phyloP scores from a whole-genome alignment of 2,329 filamentous ascomycete genomes.

The Fusarium virguliforme region DNA sequence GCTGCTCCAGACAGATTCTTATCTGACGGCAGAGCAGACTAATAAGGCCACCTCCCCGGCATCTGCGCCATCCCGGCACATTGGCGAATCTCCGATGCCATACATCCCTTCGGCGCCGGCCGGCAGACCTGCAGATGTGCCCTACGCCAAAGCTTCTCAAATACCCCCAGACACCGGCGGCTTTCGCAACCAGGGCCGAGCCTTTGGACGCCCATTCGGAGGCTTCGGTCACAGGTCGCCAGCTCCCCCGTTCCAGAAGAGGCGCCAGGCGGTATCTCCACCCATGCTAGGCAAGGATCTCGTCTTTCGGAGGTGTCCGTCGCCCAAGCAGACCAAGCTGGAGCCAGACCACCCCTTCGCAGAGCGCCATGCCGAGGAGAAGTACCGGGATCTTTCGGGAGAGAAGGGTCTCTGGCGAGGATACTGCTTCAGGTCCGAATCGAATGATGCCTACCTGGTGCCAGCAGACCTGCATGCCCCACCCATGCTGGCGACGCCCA shows the following conservation, averaged over 20 bases:
- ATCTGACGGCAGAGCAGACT: conserved; percentile 40
- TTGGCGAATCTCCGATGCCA: conserved; percentile 50
- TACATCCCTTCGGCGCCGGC: conserved; percentile 45
- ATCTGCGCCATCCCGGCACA: conserved; percentile 40
- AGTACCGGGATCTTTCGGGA: conserved; percentile 70
- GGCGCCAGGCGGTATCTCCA: conserved; percentile 74
- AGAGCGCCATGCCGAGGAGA: conserved; percentile 64
- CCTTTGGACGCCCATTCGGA: conserved; percentile 64
- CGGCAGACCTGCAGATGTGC: conserved; percentile 40
- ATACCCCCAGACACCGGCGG: conserved; percentile 60
- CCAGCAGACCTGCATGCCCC: conserved; percentile 63
- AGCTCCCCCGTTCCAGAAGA: conserved; percentile 59
- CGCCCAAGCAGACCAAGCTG: conserved; percentile 87
- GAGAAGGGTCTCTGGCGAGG: conserved; percentile 83
- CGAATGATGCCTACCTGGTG: conserved; percentile 58
- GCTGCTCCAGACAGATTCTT: conserved; percentile 45
- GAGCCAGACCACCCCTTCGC: conserved; percentile 81
- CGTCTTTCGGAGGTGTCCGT: conserved; percentile 84
- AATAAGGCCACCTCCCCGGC: conserved; percentile 43
- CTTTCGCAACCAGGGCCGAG: conserved; percentile 57
- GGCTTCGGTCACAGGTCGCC: conserved; percentile 57
- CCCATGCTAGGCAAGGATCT: conserved; percentile 92
- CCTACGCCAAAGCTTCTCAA: conserved; percentile 52
- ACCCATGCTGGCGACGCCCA: conserved; percentile 67
- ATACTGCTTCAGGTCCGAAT: conserved; percentile 70